Conservation (phyloP, 2,329 filamentous ascomycete genomes). For the Diplodia intermedia region DNA sequence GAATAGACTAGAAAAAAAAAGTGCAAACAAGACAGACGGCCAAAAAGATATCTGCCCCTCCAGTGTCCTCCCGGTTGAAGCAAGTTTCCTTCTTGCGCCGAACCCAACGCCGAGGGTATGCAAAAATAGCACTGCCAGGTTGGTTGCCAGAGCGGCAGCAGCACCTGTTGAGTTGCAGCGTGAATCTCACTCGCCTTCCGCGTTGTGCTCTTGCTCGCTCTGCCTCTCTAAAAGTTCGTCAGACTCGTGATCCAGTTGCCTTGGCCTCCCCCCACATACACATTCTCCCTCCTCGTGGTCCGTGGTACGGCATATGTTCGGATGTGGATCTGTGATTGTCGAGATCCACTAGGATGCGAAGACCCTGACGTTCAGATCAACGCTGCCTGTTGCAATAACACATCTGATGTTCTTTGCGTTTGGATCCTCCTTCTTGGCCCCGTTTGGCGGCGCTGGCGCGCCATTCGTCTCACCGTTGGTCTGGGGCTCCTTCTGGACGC, state of each 20-base stretch:
- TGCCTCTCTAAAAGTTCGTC: constrained; percentile 13
- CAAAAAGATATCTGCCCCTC: constrained; percentile 25
- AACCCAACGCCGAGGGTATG: constrained; percentile 33
- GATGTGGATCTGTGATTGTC: constrained; percentile 15
- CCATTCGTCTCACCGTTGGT: constrained; percentile 44
- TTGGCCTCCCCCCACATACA: constrained; percentile 29
- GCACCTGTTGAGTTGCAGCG: constrained; percentile 15
- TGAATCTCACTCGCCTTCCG: constrained; percentile 26
- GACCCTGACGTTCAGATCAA: constrained; percentile 79
- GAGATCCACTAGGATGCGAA: constrained; percentile 64
- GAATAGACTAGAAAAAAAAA: constrained; percentile 5
- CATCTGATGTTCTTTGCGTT: constrained; percentile 71
- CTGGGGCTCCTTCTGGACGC: constrained; percentile 66
- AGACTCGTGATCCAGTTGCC: constrained; percentile 28
- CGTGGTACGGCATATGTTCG: constrained; percentile 17
- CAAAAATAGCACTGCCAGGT: constrained; percentile 28
- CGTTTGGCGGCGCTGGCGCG: constrained; percentile 32
- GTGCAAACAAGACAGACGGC: constrained; percentile 30
- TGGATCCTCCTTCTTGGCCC: constrained; percentile 60
- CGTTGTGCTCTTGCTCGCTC: constrained; percentile 16
- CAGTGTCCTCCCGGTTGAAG: constrained; percentile 26
- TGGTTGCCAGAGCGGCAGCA: constrained; percentile 11
- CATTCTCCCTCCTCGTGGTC: constrained; percentile 1
- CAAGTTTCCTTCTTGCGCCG: constrained; percentile 30
- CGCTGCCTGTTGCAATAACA: constrained; percentile 85